These are phyloP conservation scores for Straminergon stramineum DNA, from an alignment of 225 moss, liverwort and hornwort genomes.

Conservation along the genomic window DNA sequence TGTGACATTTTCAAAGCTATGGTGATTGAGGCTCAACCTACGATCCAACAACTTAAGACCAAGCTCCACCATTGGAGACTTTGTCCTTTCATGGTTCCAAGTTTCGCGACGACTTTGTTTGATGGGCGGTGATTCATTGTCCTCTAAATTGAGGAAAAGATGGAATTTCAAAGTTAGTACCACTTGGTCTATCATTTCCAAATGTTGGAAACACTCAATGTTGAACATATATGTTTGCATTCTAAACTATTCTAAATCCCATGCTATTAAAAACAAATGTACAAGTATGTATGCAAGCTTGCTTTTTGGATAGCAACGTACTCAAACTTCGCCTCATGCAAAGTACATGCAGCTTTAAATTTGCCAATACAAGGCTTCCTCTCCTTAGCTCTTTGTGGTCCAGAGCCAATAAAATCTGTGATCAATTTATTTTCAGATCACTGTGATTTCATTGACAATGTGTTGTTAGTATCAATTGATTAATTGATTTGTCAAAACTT, in stretches of 20 bases:
- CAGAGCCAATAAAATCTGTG: background rate
- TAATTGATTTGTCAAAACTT: background rate
- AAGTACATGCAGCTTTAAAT: background rate
- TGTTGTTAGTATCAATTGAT: background rate
- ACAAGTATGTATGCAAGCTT: background rate
- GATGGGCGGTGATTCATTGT: fast-evolving
- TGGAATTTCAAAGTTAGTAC: background rate
- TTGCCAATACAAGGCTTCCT: background rate
- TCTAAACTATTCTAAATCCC: no score
- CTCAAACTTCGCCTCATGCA: background rate
- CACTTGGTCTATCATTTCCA: background rate
- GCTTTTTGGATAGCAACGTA: background rate
- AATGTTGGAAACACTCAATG: background rate
- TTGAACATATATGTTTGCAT: background rate
- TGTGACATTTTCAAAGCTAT: background rate
- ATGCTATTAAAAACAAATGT: background rate
- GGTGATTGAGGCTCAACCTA: background rate
- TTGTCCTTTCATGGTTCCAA: background rate
- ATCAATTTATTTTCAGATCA: background rate
- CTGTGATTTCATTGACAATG: background rate
- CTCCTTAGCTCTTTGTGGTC: no score
- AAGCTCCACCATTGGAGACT: background rate
- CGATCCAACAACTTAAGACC: no score
- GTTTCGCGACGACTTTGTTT: background rate
- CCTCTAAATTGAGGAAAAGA: no score